A percentile compares a stretch with the other conserved stretches of the same genome.
Conservation (phyloP, 441 rosid species). For the Francoa sonchifolia region DNA sequence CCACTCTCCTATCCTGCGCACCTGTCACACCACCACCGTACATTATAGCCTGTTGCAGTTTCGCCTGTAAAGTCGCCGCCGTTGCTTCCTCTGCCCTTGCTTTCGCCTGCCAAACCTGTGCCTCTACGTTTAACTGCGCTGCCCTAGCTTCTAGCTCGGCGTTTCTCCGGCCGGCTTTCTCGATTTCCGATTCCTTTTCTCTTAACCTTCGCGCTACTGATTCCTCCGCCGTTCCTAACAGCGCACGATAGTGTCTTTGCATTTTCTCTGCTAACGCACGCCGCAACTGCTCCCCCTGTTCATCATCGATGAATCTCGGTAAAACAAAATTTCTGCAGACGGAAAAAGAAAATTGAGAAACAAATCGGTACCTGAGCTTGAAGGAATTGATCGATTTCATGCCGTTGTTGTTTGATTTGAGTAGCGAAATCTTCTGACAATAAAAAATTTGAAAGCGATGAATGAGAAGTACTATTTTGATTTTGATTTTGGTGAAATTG, state of each 20-base stretch:
- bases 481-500: constrained; percentile 22
- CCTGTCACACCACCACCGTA: constrained; percentile 14
- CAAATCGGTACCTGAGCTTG: constrained; percentile 49
- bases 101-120: constrained; percentile 72
- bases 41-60: constrained; percentile 48
- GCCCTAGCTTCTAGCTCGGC: constrained; percentile 68
- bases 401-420: constrained; percentile 57
- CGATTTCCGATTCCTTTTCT: constrained; percentile 65
- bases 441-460: constrained; percentile 22
- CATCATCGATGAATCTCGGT: no score
- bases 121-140: constrained; percentile 54
- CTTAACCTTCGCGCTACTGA: constrained; percentile 34
- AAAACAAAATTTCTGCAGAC: neutral
- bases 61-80: constrained; percentile 64
- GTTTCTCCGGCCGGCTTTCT: constrained; percentile 55
- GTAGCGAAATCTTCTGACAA: constrained; percentile 41
- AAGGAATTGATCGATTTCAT: constrained; percentile 66
- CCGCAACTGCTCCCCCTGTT: constrained; percentile 67
- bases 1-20: constrained; percentile 28
- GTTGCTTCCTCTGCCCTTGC: constrained; percentile 63
- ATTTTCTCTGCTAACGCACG: constrained; percentile 54
- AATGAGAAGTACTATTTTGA: constrained; percentile 13
- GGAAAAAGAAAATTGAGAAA: neutral
- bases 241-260: constrained; percentile 58
- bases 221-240: constrained; percentile 50